Evolutionary conservation across 176 grass and related monocot species (phyloP), one percentile per base, ranked within the genome.

Genomic region (Tuctoria greenei): DNA sequence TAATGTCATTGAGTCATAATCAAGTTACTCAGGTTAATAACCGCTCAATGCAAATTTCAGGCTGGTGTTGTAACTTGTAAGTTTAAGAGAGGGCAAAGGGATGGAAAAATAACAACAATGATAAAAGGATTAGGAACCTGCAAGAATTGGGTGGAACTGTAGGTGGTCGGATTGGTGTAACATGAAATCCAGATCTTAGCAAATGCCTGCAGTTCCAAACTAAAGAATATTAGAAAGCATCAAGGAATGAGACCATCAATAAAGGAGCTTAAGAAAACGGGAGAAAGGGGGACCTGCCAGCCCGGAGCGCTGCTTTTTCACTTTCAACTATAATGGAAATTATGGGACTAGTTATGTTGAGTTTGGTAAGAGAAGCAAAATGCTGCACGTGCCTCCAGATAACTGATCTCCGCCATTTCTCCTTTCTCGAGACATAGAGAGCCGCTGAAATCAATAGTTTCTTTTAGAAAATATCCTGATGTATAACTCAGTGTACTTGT

Each of bases 161-260:
- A 42, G 95, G 95, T 73, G 91, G 95, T 73, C 95, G 70, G 50
- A 98, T 94, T 69, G 95, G 91, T 21, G 89, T 97, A 56, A 92
- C 85, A 77, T 98, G 95, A 81, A 98, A 94, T 69, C 95, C 95
- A 58, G 87, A 92, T 98, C 79, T 82, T 52, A 98, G 73, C 86
- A 98, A 68, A 82, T 90, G 84, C 65, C 95, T 94, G 86, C 40
- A 74, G 27, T 59, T 61, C 63, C 23, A 85, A 61, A 70, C 55
- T 23, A 24, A 54, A 79, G 37, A 26, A 31, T 12, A 83, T 80
- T 24, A 58, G n/a, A 69, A 43, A 76, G 66, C 16, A 8, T 36
- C 46, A 62, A 71, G n/a, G 4, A 5, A 65, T 8, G 23, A 82
- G n/a, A 44, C 7, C 43, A 71, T 38, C 41, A 46, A 38, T 4